These are phyloP conservation scores for Globisporangium paroecandrum DNA, from an alignment of 352 stramenopile genomes.

Conservation along the genomic window DNA sequence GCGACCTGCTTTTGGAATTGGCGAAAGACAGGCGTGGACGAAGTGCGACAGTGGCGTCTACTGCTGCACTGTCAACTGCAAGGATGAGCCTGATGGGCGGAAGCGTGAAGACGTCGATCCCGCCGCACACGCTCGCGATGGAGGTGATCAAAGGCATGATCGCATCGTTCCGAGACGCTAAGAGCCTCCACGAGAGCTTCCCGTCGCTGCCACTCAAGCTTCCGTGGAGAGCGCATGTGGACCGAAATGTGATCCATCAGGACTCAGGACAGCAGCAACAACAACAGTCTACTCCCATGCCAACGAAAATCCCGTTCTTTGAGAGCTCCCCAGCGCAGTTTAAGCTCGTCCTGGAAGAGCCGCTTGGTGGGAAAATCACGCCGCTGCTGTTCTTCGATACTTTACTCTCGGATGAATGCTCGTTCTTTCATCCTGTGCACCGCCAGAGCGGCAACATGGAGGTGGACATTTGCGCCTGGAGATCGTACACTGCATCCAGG, in stretches of 20 bases:
- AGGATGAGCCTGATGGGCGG: not conserved
- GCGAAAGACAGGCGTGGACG: conserved; percentile 19
- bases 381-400: conserved; percentile 53
- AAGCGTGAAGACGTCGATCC: conserved; percentile 10
- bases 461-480: conserved; percentile 60
- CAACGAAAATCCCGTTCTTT: conserved; percentile 45
- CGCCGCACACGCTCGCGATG: conserved; percentile 40
- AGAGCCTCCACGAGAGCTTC: conserved; percentile 25
- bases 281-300: not conserved
- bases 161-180: conserved; percentile 26
- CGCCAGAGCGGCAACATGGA: conserved; percentile 50
- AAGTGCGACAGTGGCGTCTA: not conserved
- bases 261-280: not conserved
- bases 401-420: conserved; percentile 51
- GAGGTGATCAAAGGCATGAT: conserved; percentile 57
- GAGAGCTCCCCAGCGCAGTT: conserved; percentile 41
- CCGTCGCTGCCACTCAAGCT: conserved; percentile 38
- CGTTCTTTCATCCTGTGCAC: conserved; percentile 38
- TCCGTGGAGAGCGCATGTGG: conserved; percentile 33
- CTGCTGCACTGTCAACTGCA: not conserved
- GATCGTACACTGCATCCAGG: conserved; percentile 2
- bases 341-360: conserved; percentile 41
- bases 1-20: conserved; percentile 23
- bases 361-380: conserved; percentile 37
- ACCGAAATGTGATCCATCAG: not conserved